Percentiles rank a stretch among this genome's conserved stretches.
Conservation (phyloP, 2,329 filamentous ascomycete species). For the Leptographium procerum region DNA sequence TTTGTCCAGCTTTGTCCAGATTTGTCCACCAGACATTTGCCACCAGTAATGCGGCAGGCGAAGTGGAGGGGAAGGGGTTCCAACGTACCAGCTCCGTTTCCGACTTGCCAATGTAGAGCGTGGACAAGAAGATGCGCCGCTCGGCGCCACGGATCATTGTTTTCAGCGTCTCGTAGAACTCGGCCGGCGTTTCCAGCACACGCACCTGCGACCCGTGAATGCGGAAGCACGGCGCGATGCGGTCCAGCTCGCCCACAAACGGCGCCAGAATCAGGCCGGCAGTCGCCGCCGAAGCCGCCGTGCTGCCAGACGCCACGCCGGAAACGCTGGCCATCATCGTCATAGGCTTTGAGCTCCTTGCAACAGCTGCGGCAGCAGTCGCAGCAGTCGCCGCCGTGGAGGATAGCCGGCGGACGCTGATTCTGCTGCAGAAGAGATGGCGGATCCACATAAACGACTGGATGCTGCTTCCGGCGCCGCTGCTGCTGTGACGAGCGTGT, state of each 20-base stretch:
- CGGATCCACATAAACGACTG: neutral
- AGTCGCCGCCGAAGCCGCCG: neutral
- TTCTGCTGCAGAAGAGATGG: neutral
- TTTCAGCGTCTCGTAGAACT: slow-evolving; percentile 82
- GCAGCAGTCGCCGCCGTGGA: neutral
- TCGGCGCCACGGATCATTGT: slow-evolving; percentile 72
- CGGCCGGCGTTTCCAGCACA: slow-evolving; percentile 68
- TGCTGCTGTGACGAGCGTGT: neutral
- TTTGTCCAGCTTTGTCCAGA: too few species aligned
- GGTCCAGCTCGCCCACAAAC: slow-evolving; percentile 65
- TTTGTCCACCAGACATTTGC: too few species aligned
- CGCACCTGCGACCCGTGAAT: slow-evolving; percentile 69
- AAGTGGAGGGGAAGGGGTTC: too few species aligned
- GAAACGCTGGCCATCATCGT: neutral
- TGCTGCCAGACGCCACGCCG: neutral
- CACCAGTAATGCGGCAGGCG: too few species aligned
- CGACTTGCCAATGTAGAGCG: slow-evolving; percentile 88
- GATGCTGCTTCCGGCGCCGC: neutral
- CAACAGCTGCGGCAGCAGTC: neutral
- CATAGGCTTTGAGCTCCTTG: neutral
- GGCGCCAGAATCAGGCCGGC: slow-evolving; percentile 35
- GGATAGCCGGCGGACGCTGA: neutral
- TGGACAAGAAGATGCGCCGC: slow-evolving; percentile 80
- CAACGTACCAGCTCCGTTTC: slow-evolving; percentile 68
- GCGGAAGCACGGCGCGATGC: slow-evolving; percentile 81